These are phyloP conservation scores for Metschnikowia lunata DNA, from an alignment of 805 yeast species.

Conservation along the genomic window DNA sequence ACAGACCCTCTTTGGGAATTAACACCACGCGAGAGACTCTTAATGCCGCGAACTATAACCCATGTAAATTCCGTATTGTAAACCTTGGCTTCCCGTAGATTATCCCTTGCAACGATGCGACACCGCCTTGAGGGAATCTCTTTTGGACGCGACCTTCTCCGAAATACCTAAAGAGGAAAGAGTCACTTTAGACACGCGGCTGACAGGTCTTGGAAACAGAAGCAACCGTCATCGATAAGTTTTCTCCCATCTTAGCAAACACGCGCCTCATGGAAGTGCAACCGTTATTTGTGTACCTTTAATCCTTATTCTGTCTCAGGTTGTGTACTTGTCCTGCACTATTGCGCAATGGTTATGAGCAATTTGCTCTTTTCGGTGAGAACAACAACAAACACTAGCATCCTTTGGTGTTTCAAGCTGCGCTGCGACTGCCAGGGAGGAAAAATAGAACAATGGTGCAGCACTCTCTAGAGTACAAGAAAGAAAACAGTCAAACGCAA, in stretches of 20 bases:
- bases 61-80: too few relatives aligned
- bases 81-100: too few relatives aligned
- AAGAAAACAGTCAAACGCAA: background rate
- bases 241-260: too few relatives aligned
- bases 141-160: too few relatives aligned
- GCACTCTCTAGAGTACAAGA: background rate
- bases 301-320: slow-evolving; percentile 6
- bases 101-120: too few relatives aligned
- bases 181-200: background rate
- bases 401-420: slow-evolving; percentile 3
- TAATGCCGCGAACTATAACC: too few relatives aligned
- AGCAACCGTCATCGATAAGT: too few relatives aligned
- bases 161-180: background rate
- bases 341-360: background rate
- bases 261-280: too few relatives aligned
- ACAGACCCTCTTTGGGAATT: too few relatives aligned
- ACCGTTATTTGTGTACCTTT: slow-evolving; percentile 9
- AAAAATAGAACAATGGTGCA: slow-evolving; percentile 1
- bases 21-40: too few relatives aligned
- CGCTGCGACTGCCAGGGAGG: slow-evolving; percentile 1
- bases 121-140: too few relatives aligned
- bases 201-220: background rate
- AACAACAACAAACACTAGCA: slow-evolving; percentile 7
- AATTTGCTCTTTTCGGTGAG: slow-evolving; percentile 1
- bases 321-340: slow-evolving; percentile 1